These are phyloP conservation scores for Infundibulicybe gibba DNA, from an alignment of 768 basidiomycete species.

Conservation along the genomic window DNA sequence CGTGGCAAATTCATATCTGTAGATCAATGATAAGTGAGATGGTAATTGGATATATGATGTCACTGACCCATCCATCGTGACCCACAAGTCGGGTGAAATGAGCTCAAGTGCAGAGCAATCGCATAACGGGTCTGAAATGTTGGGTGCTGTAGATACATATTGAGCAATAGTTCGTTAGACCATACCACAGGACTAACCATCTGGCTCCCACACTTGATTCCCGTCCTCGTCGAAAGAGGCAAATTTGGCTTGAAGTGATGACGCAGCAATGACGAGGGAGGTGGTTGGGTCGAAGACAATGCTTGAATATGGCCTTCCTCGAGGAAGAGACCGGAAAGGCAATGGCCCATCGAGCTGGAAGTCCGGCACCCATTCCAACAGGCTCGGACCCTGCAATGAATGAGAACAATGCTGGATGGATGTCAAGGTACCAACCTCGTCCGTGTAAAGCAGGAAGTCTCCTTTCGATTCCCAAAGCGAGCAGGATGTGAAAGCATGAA, in stretches of 20 bases:
- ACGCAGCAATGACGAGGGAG: slow-evolving; percentile 76
- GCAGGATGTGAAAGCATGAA: slow-evolving; percentile 82
- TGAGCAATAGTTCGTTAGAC: slow-evolving; percentile 1
- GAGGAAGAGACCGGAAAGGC: slow-evolving; percentile 67
- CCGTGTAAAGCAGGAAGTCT: slow-evolving; percentile 85
- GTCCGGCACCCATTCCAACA: slow-evolving; percentile 80
- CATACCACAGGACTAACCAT: slow-evolving; percentile 45
- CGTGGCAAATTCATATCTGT: slow-evolving; percentile 89
- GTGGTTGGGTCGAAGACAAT: slow-evolving; percentile 83
- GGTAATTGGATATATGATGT: slow-evolving; percentile 1
- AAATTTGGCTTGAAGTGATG: slow-evolving; percentile 74
- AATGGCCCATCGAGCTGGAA: slow-evolving; percentile 66
- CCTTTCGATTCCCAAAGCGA: slow-evolving; percentile 79
- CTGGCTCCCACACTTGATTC: slow-evolving; percentile 69
- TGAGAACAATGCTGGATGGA: no score
- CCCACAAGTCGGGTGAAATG: slow-evolving; percentile 84
- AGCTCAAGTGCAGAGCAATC: slow-evolving; percentile 89
- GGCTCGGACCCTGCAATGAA: slow-evolving; percentile 70
- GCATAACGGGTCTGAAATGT: slow-evolving; percentile 65
- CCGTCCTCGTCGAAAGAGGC: slow-evolving; percentile 85
- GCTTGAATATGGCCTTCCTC: slow-evolving; percentile 75
- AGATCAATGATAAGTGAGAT: slow-evolving; percentile 1
- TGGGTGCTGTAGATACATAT: slow-evolving; percentile 43
- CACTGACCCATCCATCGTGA: slow-evolving; percentile 93
- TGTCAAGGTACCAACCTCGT: slow-evolving; percentile 69